A percentile compares a stretch with the other conserved stretches of the same genome.
phyloP scores from a whole-genome alignment of 2,329 filamentous ascomycete genomes.

The Ilyonectria sp. region DNA sequence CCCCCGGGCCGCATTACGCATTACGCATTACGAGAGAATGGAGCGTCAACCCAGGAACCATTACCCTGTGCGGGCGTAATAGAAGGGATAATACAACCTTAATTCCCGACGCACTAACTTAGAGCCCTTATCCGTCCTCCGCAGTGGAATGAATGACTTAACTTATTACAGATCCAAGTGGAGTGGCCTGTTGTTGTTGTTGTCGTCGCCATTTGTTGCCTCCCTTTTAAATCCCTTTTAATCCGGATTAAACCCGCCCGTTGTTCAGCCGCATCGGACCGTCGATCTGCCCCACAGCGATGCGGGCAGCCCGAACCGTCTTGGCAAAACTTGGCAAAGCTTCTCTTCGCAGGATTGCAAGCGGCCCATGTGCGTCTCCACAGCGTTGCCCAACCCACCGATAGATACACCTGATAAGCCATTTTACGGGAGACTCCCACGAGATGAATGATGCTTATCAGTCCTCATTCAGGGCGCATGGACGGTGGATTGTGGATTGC shows the following conservation, averaged over 20 bases:
- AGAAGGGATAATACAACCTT: too few relatives aligned
- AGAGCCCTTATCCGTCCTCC: not conserved
- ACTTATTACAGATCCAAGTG: not conserved
- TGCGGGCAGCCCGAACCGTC: constrained; percentile 18
- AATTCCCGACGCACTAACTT: too few relatives aligned
- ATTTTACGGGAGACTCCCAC: not conserved
- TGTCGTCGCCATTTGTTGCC: too few relatives aligned
- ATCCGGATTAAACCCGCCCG: constrained; percentile 14
- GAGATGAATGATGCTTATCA: not conserved
- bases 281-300: constrained; percentile 15
- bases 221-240: not conserved
- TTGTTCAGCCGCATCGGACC: not conserved
- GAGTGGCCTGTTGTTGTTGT: too few relatives aligned
- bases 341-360: constrained; percentile 14
- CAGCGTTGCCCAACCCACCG: not conserved
- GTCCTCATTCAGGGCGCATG: not conserved
- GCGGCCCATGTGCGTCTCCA: not conserved
- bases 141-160: not conserved
- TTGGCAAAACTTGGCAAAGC: constrained; percentile 23
- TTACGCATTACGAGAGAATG: too few relatives aligned
- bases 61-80: too few relatives aligned
- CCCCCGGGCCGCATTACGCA: too few relatives aligned
- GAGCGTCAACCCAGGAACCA: too few relatives aligned
- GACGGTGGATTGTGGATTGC: not conserved
- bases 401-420: not conserved